Base-by-base conservation (phyloP, 1,284 basidiomycete species). In the Sporisorium graminicola region DNA sequence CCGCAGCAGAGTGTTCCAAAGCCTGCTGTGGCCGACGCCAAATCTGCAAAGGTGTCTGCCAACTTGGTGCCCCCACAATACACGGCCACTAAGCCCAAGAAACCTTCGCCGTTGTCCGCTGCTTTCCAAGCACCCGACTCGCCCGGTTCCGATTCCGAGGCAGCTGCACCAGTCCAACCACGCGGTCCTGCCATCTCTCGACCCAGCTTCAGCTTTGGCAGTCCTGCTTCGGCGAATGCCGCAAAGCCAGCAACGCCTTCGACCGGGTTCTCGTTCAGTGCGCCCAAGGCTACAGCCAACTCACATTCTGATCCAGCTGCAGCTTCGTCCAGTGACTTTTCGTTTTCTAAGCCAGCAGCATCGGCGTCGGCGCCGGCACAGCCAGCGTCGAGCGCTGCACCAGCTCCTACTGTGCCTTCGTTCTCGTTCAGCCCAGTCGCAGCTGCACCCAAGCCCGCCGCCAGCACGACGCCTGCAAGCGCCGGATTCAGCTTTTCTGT, bases 21-120 rank as follows among this genome's bases (percentile, higher is more conserved):
- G 49, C 40, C 54, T 14, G 42, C 63, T 24, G 18, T 22, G 26
- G 37, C 33, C n/a, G 31, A 47, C 37, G n/a, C 42, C 22, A 56
- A 55, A n/a, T 9, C 57, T 2, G 14, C 51, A 9, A 65, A 65
- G 56, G 29, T 59, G 18, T 13, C 55, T 35, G 55, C 62, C 3
- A 57, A 33, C 7, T 46, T 73, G n/a, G 51, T 77, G 7, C 74
- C 74, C 9, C 65, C 70, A 33, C 74, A 77, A 43, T 77, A 77
- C 42, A 62, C 76, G 13, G 67, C 72, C 0, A 67, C 65, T 16
- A 74, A 75, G 52, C 78, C 78, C 24, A 80, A 80, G 65, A 80
- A 80, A 61, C 78, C 78, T 1, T 78, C 75, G 42, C 78, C 78
- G 27, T 50, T 80, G 13, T 80, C 78, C 16, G 78, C 61, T 37